These are phyloP conservation scores for Jacaranda copaia DNA, from an alignment of 257 asterid genomes.

Conservation along the genomic window DNA sequence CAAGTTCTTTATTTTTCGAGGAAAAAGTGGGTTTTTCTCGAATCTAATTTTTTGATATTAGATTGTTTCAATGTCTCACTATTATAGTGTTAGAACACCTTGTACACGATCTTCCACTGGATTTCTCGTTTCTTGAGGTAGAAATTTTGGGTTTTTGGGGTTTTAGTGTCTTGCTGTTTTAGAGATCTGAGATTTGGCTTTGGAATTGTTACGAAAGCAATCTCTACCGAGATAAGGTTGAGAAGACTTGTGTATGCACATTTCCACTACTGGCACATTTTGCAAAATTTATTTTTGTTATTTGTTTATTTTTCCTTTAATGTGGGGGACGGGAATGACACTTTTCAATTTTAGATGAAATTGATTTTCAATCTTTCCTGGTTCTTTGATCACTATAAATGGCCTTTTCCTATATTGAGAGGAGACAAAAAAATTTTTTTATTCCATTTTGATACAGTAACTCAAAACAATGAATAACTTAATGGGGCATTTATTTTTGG, in stretches of 20 bases:
- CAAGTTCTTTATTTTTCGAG: neutral
- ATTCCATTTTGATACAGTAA: conserved; percentile 11
- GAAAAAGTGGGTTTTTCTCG: conserved; percentile 33
- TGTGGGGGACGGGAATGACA: no score
- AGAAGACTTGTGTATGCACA: neutral
- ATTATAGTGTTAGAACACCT: neutral
- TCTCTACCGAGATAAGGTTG: neutral
- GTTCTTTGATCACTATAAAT: neutral
- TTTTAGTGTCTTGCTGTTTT: neutral
- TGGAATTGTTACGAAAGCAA: neutral
- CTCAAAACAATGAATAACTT: conserved; percentile 14
- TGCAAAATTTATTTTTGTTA: neutral
- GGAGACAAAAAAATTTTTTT: neutral
- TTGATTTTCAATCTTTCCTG: neutral
- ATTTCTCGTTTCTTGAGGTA: neutral
- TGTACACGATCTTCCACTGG: no score
- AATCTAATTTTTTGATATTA: neutral
- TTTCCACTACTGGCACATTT: neutral
- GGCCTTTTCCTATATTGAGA: no score
- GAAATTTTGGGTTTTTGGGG: conserved; percentile 9
- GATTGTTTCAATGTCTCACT: neutral
- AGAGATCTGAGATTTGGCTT: conserved; percentile 9
- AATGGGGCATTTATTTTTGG: conserved; percentile 17
- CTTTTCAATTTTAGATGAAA: neutral
- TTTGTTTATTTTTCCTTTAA: no score